A percentile compares a stretch with the other conserved stretches of the same genome.
These are phyloP conservation scores for Prosopis cineraria DNA, from an alignment of 306 rosid genomes.

Conservation along the genomic window DNA sequence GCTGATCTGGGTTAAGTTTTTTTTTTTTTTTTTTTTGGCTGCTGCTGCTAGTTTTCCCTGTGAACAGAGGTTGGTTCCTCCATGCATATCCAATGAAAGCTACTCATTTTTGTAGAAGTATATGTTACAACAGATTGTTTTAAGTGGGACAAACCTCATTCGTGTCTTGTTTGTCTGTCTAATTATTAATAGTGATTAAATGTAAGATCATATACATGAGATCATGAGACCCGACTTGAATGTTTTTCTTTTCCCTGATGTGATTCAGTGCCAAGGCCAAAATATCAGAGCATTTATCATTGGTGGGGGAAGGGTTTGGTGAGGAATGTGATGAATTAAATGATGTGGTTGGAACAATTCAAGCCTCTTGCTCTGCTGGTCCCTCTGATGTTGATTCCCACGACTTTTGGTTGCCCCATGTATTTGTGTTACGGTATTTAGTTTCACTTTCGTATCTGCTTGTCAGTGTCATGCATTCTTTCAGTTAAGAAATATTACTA, in stretches of 20 bases:
- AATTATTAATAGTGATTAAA: not conserved
- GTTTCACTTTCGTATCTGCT: not conserved
- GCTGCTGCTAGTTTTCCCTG: too few relatives aligned
- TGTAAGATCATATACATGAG: not conserved
- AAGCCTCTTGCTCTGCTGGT: not conserved
- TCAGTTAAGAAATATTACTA: not conserved
- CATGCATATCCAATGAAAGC: not conserved
- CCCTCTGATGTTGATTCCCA: not conserved
- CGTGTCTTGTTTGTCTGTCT: not conserved
- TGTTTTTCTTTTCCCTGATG: too few relatives aligned
- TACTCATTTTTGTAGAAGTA: too few relatives aligned
- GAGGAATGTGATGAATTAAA: not conserved
- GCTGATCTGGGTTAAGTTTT: not conserved
- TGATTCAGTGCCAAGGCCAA: not conserved
- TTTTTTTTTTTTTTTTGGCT: too few relatives aligned
- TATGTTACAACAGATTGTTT: too few relatives aligned
- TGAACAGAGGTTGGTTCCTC: not conserved
- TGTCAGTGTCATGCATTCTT: not conserved
- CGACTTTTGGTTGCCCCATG: not conserved
- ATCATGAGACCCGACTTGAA: not conserved
- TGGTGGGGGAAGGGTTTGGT: not conserved
- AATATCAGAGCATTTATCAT: not conserved
- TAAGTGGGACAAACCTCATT: too few relatives aligned
- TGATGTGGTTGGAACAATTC: not conserved
- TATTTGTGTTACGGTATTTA: not conserved